Evolutionary conservation across 495 filamentous ascomycete genomes (phyloP), one percentile per base, ranked within the genome.

Genomic region (Elaphomyces granulatus): DNA sequence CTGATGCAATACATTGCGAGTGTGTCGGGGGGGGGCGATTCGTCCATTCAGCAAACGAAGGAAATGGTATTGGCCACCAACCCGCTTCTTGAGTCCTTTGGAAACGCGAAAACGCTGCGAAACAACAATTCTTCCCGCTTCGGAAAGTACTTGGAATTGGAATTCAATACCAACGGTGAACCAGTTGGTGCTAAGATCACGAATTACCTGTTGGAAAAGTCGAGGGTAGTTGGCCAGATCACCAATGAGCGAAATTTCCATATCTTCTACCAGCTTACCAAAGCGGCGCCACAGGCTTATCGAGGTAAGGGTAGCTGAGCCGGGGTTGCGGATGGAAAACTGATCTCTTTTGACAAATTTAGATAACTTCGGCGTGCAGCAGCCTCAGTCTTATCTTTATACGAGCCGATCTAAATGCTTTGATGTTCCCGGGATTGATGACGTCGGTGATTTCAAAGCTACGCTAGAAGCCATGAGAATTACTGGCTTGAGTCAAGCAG

Each of bases 1-100:
- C 81, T 99, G 46, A 99, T 99, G 87, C 92, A 96, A 61, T 96
- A 96, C 62, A 95, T 99, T 63, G 92, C 92, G 39, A 94, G 80
- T 53, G 87, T 94, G 3, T 95, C 92, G 1, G 86, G 85, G 31
- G 84, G 86, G 32, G 78, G 69, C 47, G 80, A 87, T 51, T 83
- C 81, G 18, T 87, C 84, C n/a, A 95, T 96, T 54, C 83, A 96
- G 57, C 74, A 94, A 55, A 94, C 85, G 50, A 99, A 96, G 62
- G 85, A 96, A 50, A 96, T 96, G 90, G 88, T 96, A 45, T 68
- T 96, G 53, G 92, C 92, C 43, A 99, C 92, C 16, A 99, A 99
- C 62, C 92, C 92, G 16, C 63, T 99, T 35, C 71, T 99, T 9
- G 92, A 99, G 59, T 94, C 88, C 3, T 99, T 99, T 48, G 92